Percentiles rank a stretch among this genome's conserved stretches.
Evolutionary conservation across 441 rosid genomes (phyloP).

Genomic region (Erysimum cheiri): DNA sequence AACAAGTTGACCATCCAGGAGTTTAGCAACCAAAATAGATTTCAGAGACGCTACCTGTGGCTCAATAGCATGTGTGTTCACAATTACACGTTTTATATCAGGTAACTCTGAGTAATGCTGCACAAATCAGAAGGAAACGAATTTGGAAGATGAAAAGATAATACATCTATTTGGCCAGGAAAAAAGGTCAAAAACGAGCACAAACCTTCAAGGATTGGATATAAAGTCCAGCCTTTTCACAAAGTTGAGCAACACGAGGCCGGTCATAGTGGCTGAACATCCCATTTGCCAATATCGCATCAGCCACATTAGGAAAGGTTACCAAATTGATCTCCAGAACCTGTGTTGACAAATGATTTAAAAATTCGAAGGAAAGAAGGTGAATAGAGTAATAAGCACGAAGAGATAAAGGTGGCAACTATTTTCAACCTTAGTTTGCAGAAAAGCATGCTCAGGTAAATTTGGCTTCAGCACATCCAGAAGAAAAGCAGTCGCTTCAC

Average conservation of each 20-base stretch:
- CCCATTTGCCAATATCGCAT: conserved; percentile 94
- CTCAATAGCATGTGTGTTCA: conserved; percentile 98
- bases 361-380: conserved; percentile 27
- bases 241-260: conserved; percentile 95
- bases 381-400: conserved; percentile 21
- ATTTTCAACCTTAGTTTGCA: conserved; percentile 86
- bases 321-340: conserved; percentile 98
- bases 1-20: conserved; percentile 21
- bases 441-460: conserved; percentile 91
- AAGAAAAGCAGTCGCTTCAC: conserved; percentile 98
- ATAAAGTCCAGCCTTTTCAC: conserved; percentile 97
- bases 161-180: not conserved
- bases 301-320: conserved; percentile 98
- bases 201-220: conserved; percentile 89
- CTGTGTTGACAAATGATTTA: conserved; percentile 50
- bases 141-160: conserved; percentile 27
- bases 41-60: conserved; percentile 69
- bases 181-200: conserved; percentile 22
- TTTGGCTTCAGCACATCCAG: conserved; percentile 98
- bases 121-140: conserved; percentile 40
- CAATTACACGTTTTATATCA: conserved; percentile 96
- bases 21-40: conserved; percentile 16
- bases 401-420: conserved; percentile 22
- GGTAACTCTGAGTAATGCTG: conserved; percentile 97
- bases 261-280: conserved; percentile 99